phyloP scores from a whole-genome alignment of 2,329 filamentous ascomycete genomes.

The Lachnellula willkommii region DNA sequence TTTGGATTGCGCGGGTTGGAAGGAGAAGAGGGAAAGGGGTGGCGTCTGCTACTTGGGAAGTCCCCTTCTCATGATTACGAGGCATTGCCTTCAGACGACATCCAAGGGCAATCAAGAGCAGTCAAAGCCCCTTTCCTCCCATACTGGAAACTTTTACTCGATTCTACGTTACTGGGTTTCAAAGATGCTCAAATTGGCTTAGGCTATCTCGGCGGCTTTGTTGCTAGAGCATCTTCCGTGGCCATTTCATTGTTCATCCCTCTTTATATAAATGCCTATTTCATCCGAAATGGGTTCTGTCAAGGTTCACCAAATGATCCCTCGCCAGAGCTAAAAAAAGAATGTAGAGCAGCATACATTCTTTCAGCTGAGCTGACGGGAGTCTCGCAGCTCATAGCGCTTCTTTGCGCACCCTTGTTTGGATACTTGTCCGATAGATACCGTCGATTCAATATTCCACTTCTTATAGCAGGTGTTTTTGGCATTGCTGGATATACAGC shows the following conservation, averaged over 20 bases:
- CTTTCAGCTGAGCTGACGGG: constrained; percentile 83
- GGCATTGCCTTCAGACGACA: constrained; percentile 2
- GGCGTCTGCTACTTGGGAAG: constrained; percentile 50
- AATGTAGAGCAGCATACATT: constrained; percentile 82
- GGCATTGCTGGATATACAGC: constrained; percentile 73
- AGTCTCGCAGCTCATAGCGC: constrained; percentile 77
- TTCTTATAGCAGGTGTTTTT: constrained; percentile 64
- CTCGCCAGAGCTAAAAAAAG: constrained; percentile 71
- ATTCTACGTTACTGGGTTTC: constrained; percentile 65
- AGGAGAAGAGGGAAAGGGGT: constrained; percentile 75
- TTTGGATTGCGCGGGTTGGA: constrained; percentile 64
- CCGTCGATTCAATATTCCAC: constrained; percentile 62
- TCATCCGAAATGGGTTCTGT: constrained; percentile 76
- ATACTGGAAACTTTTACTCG: constrained; percentile 55
- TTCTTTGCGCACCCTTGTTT: constrained; percentile 80
- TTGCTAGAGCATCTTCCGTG: constrained; percentile 89
- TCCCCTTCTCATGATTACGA: constrained; percentile 15
- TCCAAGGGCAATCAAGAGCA: not conserved
- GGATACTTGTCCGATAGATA: constrained; percentile 75
- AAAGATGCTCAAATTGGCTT: constrained; percentile 73
- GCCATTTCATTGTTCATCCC: constrained; percentile 94
- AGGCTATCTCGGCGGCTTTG: constrained; percentile 89
- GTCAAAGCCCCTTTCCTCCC: constrained; percentile 38
- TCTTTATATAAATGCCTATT: constrained; percentile 87
- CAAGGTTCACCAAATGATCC: constrained; percentile 58